Base-by-base conservation (phyloP, 306 rosid genomes). In the Boehmeria nivea region DNA sequence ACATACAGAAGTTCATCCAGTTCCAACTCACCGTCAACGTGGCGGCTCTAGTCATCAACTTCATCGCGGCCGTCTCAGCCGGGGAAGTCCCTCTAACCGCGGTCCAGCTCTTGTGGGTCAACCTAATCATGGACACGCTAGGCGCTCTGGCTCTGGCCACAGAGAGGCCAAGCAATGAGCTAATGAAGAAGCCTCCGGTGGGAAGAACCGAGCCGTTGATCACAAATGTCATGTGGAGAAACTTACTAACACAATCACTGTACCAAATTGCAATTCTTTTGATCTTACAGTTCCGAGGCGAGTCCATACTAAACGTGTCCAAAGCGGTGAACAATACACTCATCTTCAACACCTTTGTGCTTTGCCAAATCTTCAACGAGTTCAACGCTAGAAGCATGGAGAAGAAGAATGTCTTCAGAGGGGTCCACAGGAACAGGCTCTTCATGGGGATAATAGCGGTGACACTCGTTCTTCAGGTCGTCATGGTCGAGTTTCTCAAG, bases 101-200 rank as follows among this genome's bases (percentile, higher is more conserved):
- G 34, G 95, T 89, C 67, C 95, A 86, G 53, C 60, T 89, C 7
- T 54, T 89, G 19, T 89, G 95, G 95, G 95, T 89, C 43, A 85
- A 89, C 70, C 95, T 89, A 67, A 89, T 85, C 54, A 85, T 89
- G 97, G 95, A 89, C 45, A 83, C 95, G 5, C 57, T 85, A 38
- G 97, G 97, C 12, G 97, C 97, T 66, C 71, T 89, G 24, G 97
- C 97, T 49, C 71, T 89, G 3, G 97, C 97, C 31, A 89, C 95
- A 19, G 97, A 89, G 59, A 65, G 81, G 20, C 97, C 97, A 8
- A 85, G 86, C 16, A 57, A 83, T 18, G 97, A 89, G 79, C 61
- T 85, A 52, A 85, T 83, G 97, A 52, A 72, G 71, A 81, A 69
- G 69, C 8, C 8, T 10, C 97, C 97, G 0, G 84, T 88, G 2